These are phyloP conservation scores for Macrophomina pseudophaseolina DNA, from an alignment of 2,329 filamentous ascomycete species.

Conservation along the genomic window DNA sequence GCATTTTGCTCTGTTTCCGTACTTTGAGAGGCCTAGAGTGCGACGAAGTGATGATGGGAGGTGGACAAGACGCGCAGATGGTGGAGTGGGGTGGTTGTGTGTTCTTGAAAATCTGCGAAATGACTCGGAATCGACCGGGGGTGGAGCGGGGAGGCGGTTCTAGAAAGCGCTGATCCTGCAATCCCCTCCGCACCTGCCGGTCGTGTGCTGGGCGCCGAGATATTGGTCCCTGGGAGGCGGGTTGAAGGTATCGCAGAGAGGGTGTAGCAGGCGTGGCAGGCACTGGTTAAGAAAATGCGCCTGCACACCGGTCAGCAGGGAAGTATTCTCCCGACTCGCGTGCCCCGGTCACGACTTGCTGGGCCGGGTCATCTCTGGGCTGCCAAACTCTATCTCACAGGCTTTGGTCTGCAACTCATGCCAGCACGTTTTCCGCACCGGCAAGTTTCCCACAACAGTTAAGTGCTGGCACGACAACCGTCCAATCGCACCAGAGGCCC, in stretches of 20 bases:
- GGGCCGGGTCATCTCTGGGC: neutral
- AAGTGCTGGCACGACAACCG: too few relatives aligned
- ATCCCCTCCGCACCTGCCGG: conserved; percentile 1
- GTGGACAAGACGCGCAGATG: neutral
- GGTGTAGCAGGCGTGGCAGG: neutral
- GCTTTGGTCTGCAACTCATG: neutral
- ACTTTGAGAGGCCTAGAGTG: conserved; percentile 18
- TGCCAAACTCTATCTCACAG: neutral
- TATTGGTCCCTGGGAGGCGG: neutral
- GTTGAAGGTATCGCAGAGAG: neutral
- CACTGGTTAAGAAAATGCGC: neutral
- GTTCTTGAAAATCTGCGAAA: conserved; percentile 6
- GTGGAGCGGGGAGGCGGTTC: neutral
- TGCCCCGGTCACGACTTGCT: neutral
- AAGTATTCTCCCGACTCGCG: neutral
- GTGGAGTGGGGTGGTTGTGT: neutral
- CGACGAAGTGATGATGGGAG: neutral
- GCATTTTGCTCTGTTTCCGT: conserved; percentile 18
- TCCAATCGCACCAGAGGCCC: too few relatives aligned
- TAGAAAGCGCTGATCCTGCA: conserved; percentile 11
- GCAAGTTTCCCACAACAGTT: too few relatives aligned
- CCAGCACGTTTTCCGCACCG: neutral
- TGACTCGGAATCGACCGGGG: conserved; percentile 12
- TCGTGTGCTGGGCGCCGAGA: conserved; percentile 12
- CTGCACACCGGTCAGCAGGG: neutral